Percentiles rank a stretch among this genome's conserved stretches.
phyloP scores from a whole-genome alignment of 169 alveolate species.

The Plasmodium falciparum region DNA sequence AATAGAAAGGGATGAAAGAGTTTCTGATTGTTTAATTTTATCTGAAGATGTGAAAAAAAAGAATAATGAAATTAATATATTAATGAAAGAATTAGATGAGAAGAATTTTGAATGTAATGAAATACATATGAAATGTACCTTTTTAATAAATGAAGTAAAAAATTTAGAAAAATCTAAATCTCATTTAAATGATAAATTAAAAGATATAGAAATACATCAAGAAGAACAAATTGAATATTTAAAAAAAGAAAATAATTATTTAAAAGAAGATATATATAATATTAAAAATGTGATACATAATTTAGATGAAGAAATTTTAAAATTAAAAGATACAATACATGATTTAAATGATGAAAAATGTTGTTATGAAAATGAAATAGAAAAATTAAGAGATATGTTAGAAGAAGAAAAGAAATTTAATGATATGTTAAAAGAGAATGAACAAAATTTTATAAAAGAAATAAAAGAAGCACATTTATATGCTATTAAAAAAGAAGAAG shows the following conservation, averaged over 20 bases:
- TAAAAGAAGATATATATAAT: constrained; percentile 51
- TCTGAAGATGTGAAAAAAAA: constrained; percentile 74
- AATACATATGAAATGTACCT: constrained; percentile 60
- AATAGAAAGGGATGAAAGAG: constrained; percentile 62
- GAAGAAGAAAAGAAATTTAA: constrained; percentile 71
- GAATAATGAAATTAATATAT: constrained; percentile 42
- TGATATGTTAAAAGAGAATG: constrained; percentile 74
- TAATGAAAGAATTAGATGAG: constrained; percentile 69
- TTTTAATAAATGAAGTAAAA: constrained; percentile 46
- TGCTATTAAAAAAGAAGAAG: constrained; percentile 68
- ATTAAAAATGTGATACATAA: constrained; percentile 43
- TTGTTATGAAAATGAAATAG: constrained; percentile 53
- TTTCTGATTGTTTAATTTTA: constrained; percentile 58
- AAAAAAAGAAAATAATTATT: constrained; percentile 56
- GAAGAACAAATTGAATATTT: constrained; percentile 54
- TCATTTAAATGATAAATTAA: constrained; percentile 41
- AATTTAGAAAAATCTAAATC: constrained; percentile 49
- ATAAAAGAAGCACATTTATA: constrained; percentile 76
- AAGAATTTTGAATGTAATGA: constrained; percentile 69
- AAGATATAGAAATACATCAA: constrained; percentile 38
- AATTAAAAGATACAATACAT: constrained; percentile 40
- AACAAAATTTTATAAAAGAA: constrained; percentile 69
- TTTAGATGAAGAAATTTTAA: constrained; percentile 54
- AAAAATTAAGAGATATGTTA: constrained; percentile 63
- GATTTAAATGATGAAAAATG: constrained; percentile 48